Evolutionary conservation across 306 rosid species (phyloP).

Genomic region (Fagus crenata): DNA sequence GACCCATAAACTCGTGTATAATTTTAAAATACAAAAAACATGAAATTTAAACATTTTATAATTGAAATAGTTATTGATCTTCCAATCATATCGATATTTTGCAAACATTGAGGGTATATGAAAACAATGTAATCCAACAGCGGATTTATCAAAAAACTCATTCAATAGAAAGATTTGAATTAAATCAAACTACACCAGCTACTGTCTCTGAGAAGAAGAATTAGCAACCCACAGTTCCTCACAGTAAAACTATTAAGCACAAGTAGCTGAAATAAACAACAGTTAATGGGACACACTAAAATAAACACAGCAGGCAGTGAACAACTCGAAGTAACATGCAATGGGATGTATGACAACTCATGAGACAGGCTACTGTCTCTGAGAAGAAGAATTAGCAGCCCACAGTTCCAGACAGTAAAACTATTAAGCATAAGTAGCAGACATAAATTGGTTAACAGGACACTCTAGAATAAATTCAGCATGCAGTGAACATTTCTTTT

Average conservation of each 20-base stretch:
- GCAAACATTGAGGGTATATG: too few species aligned
- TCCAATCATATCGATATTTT: too few species aligned
- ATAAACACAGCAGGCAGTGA: background rate
- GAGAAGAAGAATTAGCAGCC: background rate
- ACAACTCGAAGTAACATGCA: background rate
- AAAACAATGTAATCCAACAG: too few species aligned
- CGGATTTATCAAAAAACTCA: too few species aligned
- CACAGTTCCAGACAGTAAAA: conserved; percentile 3
- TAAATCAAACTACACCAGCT: background rate
- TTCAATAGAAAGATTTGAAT: too few species aligned
- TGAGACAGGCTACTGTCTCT: background rate
- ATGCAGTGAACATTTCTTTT: background rate
- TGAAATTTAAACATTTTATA: too few species aligned
- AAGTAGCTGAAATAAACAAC: background rate
- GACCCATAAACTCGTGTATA: too few species aligned
- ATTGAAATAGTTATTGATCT: too few species aligned
- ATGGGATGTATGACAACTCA: background rate
- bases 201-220: background rate
- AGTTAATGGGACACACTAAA: background rate
- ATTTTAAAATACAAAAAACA: too few species aligned
- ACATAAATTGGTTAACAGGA: background rate
- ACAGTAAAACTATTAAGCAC: conserved; percentile 14
- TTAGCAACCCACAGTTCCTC: background rate
- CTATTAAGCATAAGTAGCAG: conserved; percentile 9
- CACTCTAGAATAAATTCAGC: background rate